Percentiles rank a stretch among this genome's conserved stretches.
phyloP scores from a whole-genome alignment of 768 basidiomycete genomes.

The Boletus rufocinnamomeus region DNA sequence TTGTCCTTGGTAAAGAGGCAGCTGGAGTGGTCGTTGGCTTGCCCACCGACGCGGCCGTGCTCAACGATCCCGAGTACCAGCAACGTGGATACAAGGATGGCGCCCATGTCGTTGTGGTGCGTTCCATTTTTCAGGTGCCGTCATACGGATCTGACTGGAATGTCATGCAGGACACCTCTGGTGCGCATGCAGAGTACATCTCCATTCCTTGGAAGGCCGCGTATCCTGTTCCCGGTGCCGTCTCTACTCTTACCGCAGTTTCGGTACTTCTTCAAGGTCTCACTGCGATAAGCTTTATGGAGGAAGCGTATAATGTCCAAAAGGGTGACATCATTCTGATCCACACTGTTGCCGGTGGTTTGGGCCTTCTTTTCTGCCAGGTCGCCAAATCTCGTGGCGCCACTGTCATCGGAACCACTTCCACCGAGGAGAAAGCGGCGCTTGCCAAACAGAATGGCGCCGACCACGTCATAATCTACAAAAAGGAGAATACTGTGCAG shows the following conservation, averaged over 20 bases:
- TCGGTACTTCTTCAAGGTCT: slow-evolving; percentile 73
- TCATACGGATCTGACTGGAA: neutral
- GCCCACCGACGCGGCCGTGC: slow-evolving; percentile 63
- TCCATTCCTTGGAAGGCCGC: slow-evolving; percentile 63
- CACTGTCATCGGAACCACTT: slow-evolving; percentile 91
- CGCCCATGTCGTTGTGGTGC: slow-evolving; percentile 69
- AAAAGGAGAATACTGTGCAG: slow-evolving; percentile 69
- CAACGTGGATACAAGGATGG: slow-evolving; percentile 67
- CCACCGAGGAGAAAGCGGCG: slow-evolving; percentile 78
- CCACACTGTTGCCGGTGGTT: slow-evolving; percentile 90
- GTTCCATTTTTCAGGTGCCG: slow-evolving; percentile 22
- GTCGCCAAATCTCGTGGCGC: slow-evolving; percentile 74
- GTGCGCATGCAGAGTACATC: slow-evolving; percentile 71
- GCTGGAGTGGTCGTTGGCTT: slow-evolving; percentile 75
- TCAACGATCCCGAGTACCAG: slow-evolving; percentile 63
- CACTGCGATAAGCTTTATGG: slow-evolving; percentile 75
- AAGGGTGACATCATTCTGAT: slow-evolving; percentile 79
- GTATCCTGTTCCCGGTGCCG: slow-evolving; percentile 61
- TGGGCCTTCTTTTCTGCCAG: slow-evolving; percentile 72
- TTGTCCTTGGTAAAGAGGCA: slow-evolving; percentile 74
- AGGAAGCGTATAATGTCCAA: slow-evolving; percentile 84
- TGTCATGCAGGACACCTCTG: slow-evolving; percentile 42
- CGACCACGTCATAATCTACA: slow-evolving; percentile 84
- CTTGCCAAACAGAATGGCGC: slow-evolving; percentile 80
- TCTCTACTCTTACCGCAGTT: slow-evolving; percentile 65